phyloP scores from a whole-genome alignment of 2,329 filamentous ascomycete genomes.

The Ophiognomonia clavigignenti-juglandacearum region DNA sequence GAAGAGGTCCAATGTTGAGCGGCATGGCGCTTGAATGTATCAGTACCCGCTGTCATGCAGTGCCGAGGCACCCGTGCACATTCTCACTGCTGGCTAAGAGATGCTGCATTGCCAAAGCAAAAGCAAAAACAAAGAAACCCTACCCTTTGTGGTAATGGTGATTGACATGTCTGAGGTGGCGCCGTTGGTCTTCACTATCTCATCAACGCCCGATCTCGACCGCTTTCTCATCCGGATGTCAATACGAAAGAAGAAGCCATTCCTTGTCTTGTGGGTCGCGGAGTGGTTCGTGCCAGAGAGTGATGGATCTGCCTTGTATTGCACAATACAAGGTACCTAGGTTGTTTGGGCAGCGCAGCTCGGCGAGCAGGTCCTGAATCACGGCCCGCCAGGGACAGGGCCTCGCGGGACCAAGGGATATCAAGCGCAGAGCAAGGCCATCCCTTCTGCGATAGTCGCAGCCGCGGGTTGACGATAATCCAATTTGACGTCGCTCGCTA shows the following conservation, averaged over 20 bases:
- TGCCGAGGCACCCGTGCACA: constrained; percentile 1
- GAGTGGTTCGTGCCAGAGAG: constrained; percentile 24
- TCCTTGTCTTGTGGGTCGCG: neutral
- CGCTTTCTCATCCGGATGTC: no score
- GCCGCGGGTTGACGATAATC: constrained; percentile 13
- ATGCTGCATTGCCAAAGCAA: no score
- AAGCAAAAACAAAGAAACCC: no score
- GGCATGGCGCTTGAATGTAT: constrained; percentile 26
- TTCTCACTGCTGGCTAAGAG: no score
- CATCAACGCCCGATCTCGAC: no score
- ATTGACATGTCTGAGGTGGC: neutral
- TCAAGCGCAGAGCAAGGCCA: constrained; percentile 2
- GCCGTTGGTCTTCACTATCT: no score
- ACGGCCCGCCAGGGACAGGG: constrained; percentile 10
- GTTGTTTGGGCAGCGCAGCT: no score
- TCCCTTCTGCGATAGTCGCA: constrained; percentile 11
- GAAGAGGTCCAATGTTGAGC: constrained; percentile 22
- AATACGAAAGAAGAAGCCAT: neutral
- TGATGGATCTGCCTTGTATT: constrained; percentile 20
- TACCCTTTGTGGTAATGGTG: neutral
- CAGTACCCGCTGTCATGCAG: constrained; percentile 12
- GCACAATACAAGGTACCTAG: no score
- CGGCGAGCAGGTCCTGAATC: no score
- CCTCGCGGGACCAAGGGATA: constrained; percentile 1
- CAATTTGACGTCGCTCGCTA: neutral